Conservation (phyloP, 768 basidiomycete species). For the Boletus coccyginus region DNA sequence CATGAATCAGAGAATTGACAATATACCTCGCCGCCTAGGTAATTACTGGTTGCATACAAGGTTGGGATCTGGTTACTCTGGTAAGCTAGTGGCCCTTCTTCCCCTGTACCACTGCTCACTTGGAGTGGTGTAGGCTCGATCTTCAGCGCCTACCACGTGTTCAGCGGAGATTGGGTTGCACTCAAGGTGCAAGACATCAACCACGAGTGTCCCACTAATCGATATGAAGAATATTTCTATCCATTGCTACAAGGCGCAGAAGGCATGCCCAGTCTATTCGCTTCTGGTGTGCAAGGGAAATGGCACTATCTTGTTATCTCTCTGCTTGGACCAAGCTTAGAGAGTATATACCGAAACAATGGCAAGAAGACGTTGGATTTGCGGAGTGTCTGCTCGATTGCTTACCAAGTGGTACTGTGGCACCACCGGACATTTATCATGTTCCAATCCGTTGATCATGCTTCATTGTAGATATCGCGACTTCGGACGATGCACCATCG, state of each 20-base stretch:
- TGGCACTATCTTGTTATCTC: conserved; percentile 80
- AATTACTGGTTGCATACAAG: conserved; percentile 60
- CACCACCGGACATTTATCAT: not conserved
- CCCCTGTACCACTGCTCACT: not conserved
- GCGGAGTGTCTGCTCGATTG: conserved; percentile 69
- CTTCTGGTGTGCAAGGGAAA: conserved; percentile 50
- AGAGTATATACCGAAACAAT: conserved; percentile 54
- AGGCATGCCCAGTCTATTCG: conserved; percentile 75
- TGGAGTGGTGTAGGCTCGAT: conserved; percentile 57
- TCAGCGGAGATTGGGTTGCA: conserved; percentile 59
- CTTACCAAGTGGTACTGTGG: conserved; percentile 67
- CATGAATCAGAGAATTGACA: conserved; percentile 16
- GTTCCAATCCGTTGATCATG: conserved; percentile 6
- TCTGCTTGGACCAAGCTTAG: conserved; percentile 67
- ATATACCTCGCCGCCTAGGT: conserved; percentile 41
- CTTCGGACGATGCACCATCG: conserved; percentile 75
- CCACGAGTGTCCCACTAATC: conserved; percentile 75
- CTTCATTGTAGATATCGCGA: conserved; percentile 53
- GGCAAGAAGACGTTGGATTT: conserved; percentile 63
- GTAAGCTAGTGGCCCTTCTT: conserved; percentile 34
- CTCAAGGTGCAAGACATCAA: conserved; percentile 70
- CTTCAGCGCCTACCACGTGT: conserved; percentile 57
- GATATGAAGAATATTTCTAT: conserved; percentile 66
- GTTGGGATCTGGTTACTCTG: conserved; percentile 74
- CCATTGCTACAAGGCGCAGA: conserved; percentile 66